Conservation (phyloP, 192 early-diverging fungal species). For the Backusella australiensis region DNA sequence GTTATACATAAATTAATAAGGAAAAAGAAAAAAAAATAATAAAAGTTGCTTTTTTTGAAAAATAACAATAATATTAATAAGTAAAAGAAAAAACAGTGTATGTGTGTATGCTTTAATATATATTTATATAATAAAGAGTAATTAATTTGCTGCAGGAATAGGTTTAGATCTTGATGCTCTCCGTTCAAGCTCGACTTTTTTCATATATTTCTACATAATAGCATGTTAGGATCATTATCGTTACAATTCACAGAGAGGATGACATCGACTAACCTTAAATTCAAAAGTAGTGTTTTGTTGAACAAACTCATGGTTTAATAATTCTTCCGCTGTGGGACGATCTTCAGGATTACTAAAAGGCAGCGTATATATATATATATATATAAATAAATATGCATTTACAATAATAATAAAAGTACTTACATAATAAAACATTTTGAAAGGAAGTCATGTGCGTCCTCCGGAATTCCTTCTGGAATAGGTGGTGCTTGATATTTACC, state of each 20-base stretch:
- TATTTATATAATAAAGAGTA: background rate
- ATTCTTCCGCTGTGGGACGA: constrained; percentile 74
- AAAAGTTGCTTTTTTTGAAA: background rate
- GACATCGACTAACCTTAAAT: constrained; percentile 41
- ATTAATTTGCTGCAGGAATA: background rate
- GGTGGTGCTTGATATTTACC: constrained; percentile 82
- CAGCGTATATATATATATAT: background rate
- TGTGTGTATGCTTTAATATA: constrained; percentile 1
- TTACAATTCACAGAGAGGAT: background rate
- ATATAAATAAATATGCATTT: background rate
- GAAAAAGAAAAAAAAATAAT: background rate
- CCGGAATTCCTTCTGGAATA: constrained; percentile 70
- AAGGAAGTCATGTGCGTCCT: constrained; percentile 71
- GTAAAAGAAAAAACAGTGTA: background rate
- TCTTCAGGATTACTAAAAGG: constrained; percentile 56
- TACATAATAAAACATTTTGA: constrained; percentile 72
- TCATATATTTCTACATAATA: constrained; percentile 20
- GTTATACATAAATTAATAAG: background rate
- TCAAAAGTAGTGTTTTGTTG: constrained; percentile 49
- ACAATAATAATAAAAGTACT: constrained; percentile 8
- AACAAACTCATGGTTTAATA: constrained; percentile 74
- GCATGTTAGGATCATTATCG: background rate
- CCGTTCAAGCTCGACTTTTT: constrained; percentile 15
- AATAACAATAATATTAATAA: constrained; percentile 9
- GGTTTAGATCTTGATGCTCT: constrained; percentile 15